Base-by-base conservation (phyloP, 2,329 filamentous ascomycete species). In the Passalora sequoiae region DNA sequence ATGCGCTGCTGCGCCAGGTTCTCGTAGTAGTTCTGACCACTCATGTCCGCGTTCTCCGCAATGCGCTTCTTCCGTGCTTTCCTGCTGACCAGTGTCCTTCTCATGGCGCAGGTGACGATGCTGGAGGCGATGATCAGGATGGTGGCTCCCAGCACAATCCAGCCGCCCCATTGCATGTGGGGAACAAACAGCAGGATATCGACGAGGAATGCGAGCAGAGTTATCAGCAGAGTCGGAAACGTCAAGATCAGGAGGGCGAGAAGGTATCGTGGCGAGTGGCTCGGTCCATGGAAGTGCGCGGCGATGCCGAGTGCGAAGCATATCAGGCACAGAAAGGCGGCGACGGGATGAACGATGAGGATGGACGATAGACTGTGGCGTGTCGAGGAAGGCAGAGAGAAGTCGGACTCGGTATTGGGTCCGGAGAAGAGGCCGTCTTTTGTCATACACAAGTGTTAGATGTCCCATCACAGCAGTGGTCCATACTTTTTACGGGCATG, bases 1-100 rank as follows among this genome's bases (percentile, higher is more conserved):
- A 54, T 66, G 62, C 56, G 76, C 68, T 59, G 48, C 52, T 61
- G 44, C 4, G 57, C 60, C 60, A 73, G 65, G 61, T 70, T 68
- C 55, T 69, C 65, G 67, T 94, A 96, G 64, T 84, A 96, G 61
- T 89, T 92, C 59, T 92, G 82, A 20, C 91, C 91, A 63, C 86
- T 97, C 89, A 97, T 97, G 63, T 97, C 89, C 6, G 89, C 87
- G 62, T 97, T 95, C 65, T 94, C 86, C 2, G 82, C 88, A 61
- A 97, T 94, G 33, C 88, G 80, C 71, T 83, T 87, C 74, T 92
- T 89, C 50, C 89, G 79, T n/a, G 89, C 86, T 70, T 96, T 96
- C 57, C 91, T 80, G 65, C 86, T 86, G 49, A 96, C 86, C 44
- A 97, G 72, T 2, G 89, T 94, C 47, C 91, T 81, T 52, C 92